These are phyloP conservation scores for Hylodesmum podocarpum DNA, from an alignment of 306 rosid genomes.

Conservation along the genomic window DNA sequence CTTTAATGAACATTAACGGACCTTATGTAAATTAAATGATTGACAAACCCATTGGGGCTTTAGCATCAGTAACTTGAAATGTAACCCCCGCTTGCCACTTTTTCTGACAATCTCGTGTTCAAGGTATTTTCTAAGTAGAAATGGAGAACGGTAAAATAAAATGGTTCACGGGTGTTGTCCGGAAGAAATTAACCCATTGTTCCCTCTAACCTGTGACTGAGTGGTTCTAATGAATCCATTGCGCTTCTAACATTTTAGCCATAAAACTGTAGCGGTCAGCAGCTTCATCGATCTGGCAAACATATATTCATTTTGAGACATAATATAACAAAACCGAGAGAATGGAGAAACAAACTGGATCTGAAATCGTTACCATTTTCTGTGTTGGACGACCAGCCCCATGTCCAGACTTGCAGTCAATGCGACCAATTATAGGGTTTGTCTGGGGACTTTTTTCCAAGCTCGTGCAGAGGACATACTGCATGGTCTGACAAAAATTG, in stretches of 20 bases:
- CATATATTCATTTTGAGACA: not conserved
- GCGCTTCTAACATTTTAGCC: conserved; percentile 44
- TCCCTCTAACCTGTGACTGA: not conserved
- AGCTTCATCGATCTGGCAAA: conserved; percentile 50
- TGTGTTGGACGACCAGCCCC: conserved; percentile 88
- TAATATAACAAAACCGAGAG: not conserved
- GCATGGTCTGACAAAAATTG: conserved; percentile 62
- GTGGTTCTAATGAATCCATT: conserved; percentile 41
- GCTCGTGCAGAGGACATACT: conserved; percentile 67
- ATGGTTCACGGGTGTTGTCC: not conserved
- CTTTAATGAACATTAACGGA: not conserved
- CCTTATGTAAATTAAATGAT: not conserved
- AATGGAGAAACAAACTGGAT: not conserved
- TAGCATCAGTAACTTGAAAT: not conserved
- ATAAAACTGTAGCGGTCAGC: conserved; percentile 46
- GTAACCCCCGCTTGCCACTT: not conserved
- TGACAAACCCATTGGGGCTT: not conserved
- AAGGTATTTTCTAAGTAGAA: not conserved
- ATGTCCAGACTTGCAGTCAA: conserved; percentile 83
- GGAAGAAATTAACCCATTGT: not conserved
- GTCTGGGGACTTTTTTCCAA: conserved; percentile 82
- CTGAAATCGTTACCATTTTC: conserved; percentile 58
- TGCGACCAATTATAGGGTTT: conserved; percentile 91
- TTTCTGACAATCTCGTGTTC: not conserved
- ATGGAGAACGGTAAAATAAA: not conserved